These are phyloP conservation scores for Trichophyton benhamiae DNA, from an alignment of 2,329 filamentous ascomycete species.

Conservation along the genomic window DNA sequence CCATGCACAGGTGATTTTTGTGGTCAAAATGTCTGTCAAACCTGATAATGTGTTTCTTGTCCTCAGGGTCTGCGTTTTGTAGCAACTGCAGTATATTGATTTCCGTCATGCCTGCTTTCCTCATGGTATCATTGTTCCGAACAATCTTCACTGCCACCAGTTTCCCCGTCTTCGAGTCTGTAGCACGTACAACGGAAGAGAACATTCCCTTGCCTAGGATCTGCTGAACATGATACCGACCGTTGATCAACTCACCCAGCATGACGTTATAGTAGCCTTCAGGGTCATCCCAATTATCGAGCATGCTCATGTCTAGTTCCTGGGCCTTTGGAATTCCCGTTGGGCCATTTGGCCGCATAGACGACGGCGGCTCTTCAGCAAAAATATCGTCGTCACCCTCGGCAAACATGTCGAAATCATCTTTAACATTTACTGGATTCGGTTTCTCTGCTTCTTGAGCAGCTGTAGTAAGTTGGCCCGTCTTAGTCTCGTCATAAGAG, in stretches of 20 bases:
- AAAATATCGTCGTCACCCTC: constrained; percentile 66
- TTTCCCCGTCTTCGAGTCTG: constrained; percentile 60
- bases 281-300: constrained; percentile 86
- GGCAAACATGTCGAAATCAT: constrained; percentile 51
- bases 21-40: constrained; percentile 83
- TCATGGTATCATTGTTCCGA: constrained; percentile 86
- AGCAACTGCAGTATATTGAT: constrained; percentile 86
- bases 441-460: constrained; percentile 29
- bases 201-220: constrained; percentile 91
- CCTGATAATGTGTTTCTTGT: constrained; percentile 82
- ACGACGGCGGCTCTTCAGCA: constrained; percentile 56
- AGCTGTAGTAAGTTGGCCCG: constrained; percentile 41
- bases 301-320: constrained; percentile 57
- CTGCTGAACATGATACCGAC: constrained; percentile 78
- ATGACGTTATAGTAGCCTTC: constrained; percentile 96
- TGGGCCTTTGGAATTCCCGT: constrained; percentile 41
- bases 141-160: constrained; percentile 97
- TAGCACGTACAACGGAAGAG: constrained; percentile 83
- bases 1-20: constrained; percentile 89
- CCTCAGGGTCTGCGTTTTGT: constrained; percentile 70
- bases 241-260: constrained; percentile 77
- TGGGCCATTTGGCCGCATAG: constrained; percentile 41
- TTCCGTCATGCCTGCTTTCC: constrained; percentile 83
- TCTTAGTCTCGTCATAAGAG: constrained; percentile 48
- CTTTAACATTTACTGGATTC: constrained; percentile 34